These are phyloP conservation scores for Pleurotus tuber-regium DNA, from an alignment of 768 basidiomycete species.

Conservation along the genomic window DNA sequence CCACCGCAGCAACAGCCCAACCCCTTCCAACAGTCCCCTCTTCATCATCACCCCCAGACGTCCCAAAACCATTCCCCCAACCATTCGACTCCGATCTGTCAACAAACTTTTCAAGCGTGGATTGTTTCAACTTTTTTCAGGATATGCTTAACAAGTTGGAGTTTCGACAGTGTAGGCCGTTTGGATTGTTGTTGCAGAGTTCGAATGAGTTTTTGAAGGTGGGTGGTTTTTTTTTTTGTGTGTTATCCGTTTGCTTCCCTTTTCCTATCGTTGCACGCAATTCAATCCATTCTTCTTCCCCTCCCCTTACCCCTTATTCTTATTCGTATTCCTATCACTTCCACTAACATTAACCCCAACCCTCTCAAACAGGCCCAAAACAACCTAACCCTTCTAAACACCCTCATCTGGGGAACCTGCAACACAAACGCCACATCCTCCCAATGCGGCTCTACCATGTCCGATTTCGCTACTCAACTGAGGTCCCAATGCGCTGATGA, in stretches of 20 bases:
- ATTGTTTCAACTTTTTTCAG: slow-evolving; percentile 69
- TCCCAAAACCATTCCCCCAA: slow-evolving; percentile 80
- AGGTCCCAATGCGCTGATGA: slow-evolving; percentile 55
- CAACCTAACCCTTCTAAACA: slow-evolving; percentile 61
- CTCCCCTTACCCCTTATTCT: too few relatives aligned
- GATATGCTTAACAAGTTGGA: slow-evolving; percentile 65
- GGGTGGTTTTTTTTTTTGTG: slow-evolving; percentile 20
- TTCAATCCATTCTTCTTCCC: too few relatives aligned
- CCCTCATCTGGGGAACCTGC: slow-evolving; percentile 78
- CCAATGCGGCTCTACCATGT: slow-evolving; percentile 69
- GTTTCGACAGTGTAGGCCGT: slow-evolving; percentile 75
- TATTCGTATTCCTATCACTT: too few relatives aligned
- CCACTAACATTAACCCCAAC: too few relatives aligned
- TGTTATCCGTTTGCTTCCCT: background rate
- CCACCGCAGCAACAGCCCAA: slow-evolving; percentile 19
- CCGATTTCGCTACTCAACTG: slow-evolving; percentile 52
- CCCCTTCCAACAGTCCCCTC: slow-evolving; percentile 37
- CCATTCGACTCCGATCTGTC: slow-evolving; percentile 64
- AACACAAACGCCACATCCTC: slow-evolving; percentile 48
- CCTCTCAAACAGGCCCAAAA: slow-evolving; percentile 50
- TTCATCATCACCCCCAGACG: slow-evolving; percentile 48
- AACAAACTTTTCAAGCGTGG: slow-evolving; percentile 60
- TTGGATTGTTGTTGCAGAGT: slow-evolving; percentile 60
- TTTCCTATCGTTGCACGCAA: too few relatives aligned
- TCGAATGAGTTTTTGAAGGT: slow-evolving; percentile 59